Evolutionary conservation across 345 rosid genomes (phyloP), one percentile per base, ranked within the genome.

Genomic region (Moricandia moricandioides): DNA sequence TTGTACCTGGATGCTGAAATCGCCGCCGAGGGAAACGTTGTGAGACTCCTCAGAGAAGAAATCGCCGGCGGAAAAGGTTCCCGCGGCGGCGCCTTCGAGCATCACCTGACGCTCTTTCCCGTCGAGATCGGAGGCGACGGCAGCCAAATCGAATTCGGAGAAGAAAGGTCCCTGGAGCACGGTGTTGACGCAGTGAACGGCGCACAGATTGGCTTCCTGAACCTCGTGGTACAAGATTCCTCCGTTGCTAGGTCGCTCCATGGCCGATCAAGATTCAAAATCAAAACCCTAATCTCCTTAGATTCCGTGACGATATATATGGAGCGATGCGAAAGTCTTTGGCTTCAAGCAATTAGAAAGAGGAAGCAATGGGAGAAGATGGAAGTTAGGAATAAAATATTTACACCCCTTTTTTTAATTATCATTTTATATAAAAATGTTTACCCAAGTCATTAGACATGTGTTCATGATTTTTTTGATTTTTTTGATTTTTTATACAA

Each of bases 151-250:
- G 65, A 95, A 75, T 82, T 95, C 97, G 47, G 97, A 90, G 84
- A 92, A 95, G 86, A 95, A 92, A 4, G 99, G 97, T 6, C 99
- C 99, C 59, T 95, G 97, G 72, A 95, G 82, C 45, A 87, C 97
- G 54, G 97, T 88, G 87, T 95, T 95, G 66, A 92, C 97, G 85
- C 99, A 95, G 88, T 95, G 99, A 14, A 95, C 97, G 24, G 97
- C 99, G 85, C 99, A 92, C 2, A 95, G 90, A 86, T 90, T 92
- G 7, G 97, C 84, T 86, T 95, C 99, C 75, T 95, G 97, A 8
- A 95, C 99, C 90, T 95, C 97, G 79, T 92, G 97, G 85, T 95
- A 95, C 86, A 95, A 77, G 86, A 95, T 92, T 73, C 97, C 99
- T 24, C 97, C 97, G 71, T 92, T 95, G 89, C 92, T 88, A 4